Base-by-base conservation (phyloP, 2,329 filamentous ascomycete genomes). In the Rutstroemia sp. region DNA sequence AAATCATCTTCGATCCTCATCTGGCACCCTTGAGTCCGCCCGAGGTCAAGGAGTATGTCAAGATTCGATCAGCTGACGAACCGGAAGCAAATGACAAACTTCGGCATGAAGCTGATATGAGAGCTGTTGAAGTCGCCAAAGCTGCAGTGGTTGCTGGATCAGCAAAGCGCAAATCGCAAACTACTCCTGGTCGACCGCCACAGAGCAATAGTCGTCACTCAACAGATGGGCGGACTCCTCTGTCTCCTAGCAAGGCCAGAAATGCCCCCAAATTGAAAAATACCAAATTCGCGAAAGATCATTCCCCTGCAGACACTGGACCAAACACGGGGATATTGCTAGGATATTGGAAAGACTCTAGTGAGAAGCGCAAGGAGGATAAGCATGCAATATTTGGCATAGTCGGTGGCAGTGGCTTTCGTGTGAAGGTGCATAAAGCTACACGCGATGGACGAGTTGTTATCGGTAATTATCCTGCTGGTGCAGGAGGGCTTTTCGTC, bases 321-420 rank as follows among this genome's bases (percentile, higher is more conserved):
- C 23, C 52, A 54, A 25, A n/a, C 41, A 10, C 58, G 21, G 68
- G 66, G 18, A 62, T 70, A 12, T 58, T 84, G 2, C 68, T 86
- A 2, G 83, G 83, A 0, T 78, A 77, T 64, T 86, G 83, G 83
- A 74, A 72, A 53, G 75, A 77, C 12, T 85, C 81, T 0, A 76
- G 72, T 34, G 77, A 79, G 50, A 42, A 66, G 0, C 69, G 75
- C 2, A 66, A 72, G 2, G 70, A 71, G 12, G 75, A 85, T 63
- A 80, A 81, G 52, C 82, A 86, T 62, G 83, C 82, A 0, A 80
- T 85, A 0, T 82, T 80, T 54, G 83, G 83, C 3, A 83, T 86
- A 10, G 69, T 86, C 0, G 76, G 77, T 18, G 83, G 83, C 55
- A 81, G 85, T 61, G 84, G 83, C 77, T 85, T 86, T 65, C 73